A percentile compares a stretch with the other conserved stretches of the same genome.
Evolutionary conservation across 768 basidiomycete species (phyloP).

Genomic region (Melanogaster broomeanus): DNA sequence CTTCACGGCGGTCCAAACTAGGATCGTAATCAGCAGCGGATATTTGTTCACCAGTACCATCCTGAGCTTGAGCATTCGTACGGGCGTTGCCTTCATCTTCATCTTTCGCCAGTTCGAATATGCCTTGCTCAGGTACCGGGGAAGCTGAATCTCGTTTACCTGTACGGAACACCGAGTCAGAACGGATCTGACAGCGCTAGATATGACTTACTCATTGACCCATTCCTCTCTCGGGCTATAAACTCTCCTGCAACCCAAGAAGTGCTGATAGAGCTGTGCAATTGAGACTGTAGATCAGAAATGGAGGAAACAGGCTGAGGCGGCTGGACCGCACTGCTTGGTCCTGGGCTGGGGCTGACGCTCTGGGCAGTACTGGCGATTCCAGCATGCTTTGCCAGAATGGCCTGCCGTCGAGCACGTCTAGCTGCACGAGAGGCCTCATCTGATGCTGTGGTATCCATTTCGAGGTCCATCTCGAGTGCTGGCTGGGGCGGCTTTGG

Average conservation of each 20-base stretch:
- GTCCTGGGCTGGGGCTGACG: conserved; percentile 57
- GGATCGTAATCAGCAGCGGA: conserved; percentile 95
- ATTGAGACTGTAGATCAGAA: conserved; percentile 66
- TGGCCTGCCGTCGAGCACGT: conserved; percentile 71
- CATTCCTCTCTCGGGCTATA: conserved; percentile 13
- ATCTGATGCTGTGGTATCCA: conserved; percentile 49
- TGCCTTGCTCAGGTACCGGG: conserved; percentile 55
- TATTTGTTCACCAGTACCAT: conserved; percentile 63
- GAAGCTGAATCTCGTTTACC: conserved; percentile 57
- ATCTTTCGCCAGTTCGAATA: conserved; percentile 71
- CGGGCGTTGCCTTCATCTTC: conserved; percentile 51
- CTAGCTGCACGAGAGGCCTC: conserved; percentile 69
- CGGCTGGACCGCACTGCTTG: conserved; percentile 77
- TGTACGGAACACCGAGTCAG: conserved; percentile 3
- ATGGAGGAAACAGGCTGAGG: conserved; percentile 55
- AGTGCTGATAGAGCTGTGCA: conserved; percentile 44
- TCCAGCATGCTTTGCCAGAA: conserved; percentile 73
- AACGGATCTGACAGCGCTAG: background rate
- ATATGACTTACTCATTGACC: conserved; percentile 21
- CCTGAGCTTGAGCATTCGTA: conserved; percentile 45
- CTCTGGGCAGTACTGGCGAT: conserved; percentile 44
- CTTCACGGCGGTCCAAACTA: conserved; percentile 78
- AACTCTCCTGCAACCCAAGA: conserved; percentile 23
- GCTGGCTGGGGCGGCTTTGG: conserved; percentile 27
- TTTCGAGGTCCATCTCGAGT: conserved; percentile 52